Evolutionary conservation across 2,329 filamentous ascomycete genomes (phyloP).

Genomic region (Aspergillus felis): DNA sequence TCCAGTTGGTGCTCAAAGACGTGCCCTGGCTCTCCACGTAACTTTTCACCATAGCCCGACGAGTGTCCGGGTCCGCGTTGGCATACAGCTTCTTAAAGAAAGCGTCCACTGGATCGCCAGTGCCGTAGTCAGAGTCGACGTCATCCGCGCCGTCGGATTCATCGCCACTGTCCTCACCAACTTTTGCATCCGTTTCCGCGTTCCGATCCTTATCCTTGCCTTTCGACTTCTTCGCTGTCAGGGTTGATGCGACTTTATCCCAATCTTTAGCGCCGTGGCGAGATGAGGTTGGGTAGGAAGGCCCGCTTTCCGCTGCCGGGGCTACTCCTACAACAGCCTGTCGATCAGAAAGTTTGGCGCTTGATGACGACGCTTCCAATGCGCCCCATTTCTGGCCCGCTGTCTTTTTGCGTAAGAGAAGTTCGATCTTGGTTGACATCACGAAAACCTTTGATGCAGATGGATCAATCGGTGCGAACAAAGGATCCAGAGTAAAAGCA

Average conservation of each 20-base stretch:
- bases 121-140: slow-evolving; percentile 41
- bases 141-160: slow-evolving; percentile 52
- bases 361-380: slow-evolving; percentile 48
- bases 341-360: slow-evolving; percentile 18
- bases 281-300: slow-evolving; percentile 82
- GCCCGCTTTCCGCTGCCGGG: slow-evolving; percentile 37
- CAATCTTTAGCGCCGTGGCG: slow-evolving; percentile 81
- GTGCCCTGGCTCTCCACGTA: slow-evolving; percentile 93
- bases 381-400: slow-evolving; percentile 65
- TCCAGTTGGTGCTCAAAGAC: slow-evolving; percentile 86
- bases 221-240: slow-evolving; percentile 39
- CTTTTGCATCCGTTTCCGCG: slow-evolving; percentile 21
- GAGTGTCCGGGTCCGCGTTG: slow-evolving; percentile 70
- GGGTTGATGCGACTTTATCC: slow-evolving; percentile 67
- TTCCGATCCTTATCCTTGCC: slow-evolving; percentile 25
- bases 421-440: slow-evolving; percentile 74
- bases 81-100: slow-evolving; percentile 94
- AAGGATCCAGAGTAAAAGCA: slow-evolving; percentile 61
- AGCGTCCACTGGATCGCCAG: slow-evolving; percentile 63
- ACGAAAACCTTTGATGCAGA: slow-evolving; percentile 59
- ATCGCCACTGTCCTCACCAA: slow-evolving; percentile 40
- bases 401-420: slow-evolving; percentile 65
- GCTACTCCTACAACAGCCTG: slow-evolving; percentile 10
- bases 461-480: slow-evolving; percentile 64
- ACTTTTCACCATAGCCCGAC: slow-evolving; percentile 96